Conservation (phyloP, 2,329 filamentous ascomycete genomes). For the Cladophialophora exuberans region DNA sequence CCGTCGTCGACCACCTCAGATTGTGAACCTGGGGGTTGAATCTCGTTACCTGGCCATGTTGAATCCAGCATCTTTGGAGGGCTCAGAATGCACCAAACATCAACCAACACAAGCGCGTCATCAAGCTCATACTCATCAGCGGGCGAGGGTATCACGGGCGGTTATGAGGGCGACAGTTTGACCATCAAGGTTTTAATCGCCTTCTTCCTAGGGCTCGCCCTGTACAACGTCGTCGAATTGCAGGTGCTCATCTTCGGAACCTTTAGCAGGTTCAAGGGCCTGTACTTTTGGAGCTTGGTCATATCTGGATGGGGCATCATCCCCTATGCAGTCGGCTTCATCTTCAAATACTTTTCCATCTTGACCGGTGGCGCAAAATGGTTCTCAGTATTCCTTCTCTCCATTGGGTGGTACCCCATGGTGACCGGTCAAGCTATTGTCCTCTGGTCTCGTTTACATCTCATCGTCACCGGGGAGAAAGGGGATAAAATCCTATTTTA, state of each 20-base stretch:
- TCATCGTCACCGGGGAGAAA: slow-evolving; percentile 42
- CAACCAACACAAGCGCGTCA: slow-evolving; percentile 16
- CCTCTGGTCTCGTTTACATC: slow-evolving; percentile 54
- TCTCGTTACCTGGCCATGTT: no score
- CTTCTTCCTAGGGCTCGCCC: slow-evolving; percentile 51
- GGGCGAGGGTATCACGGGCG: slow-evolving; percentile 24
- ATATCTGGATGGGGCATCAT: slow-evolving; percentile 49
- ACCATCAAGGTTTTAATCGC: slow-evolving; percentile 48
- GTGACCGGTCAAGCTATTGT: slow-evolving; percentile 54
- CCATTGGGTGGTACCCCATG: slow-evolving; percentile 52
- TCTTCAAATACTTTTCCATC: slow-evolving; percentile 52
- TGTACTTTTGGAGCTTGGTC: slow-evolving; percentile 57
- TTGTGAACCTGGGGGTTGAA: no score
- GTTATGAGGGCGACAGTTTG: slow-evolving; percentile 37
- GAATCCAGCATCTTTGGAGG: no score
- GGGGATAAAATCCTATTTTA: slow-evolving; percentile 44
- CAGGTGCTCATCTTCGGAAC: slow-evolving; percentile 53
- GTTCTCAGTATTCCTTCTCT: slow-evolving; percentile 48
- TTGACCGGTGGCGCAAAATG: slow-evolving; percentile 35
- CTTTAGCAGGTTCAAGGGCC: slow-evolving; percentile 49
- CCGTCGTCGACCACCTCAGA: no score
- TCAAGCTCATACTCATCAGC: slow-evolving; percentile 21
- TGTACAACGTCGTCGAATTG: slow-evolving; percentile 56
- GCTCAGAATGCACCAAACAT: slow-evolving; percentile 1
- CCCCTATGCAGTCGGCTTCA: slow-evolving; percentile 50